Evolutionary conservation across 2,329 filamentous ascomycete species (phyloP), one percentile per base, ranked within the genome.

Genomic region (Fusarium anthophilum): DNA sequence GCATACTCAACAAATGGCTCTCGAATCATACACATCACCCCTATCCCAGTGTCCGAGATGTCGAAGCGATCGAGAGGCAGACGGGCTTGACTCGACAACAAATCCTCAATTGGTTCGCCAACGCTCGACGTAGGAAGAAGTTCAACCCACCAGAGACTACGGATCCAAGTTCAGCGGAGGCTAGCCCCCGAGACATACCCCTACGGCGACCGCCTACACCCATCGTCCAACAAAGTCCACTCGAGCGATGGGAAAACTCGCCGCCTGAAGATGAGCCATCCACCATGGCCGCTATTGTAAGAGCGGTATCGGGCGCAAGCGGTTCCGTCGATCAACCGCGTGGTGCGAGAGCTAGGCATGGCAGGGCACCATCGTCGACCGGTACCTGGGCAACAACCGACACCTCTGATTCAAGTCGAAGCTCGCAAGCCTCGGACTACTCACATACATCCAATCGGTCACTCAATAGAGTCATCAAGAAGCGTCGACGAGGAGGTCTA

Each of bases 21-120:
- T 87, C 91, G 1, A 89, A 89, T 14, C 93, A 97, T 80, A 88
- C 87, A 69, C 87, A 91, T 48, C 92, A 96, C 75, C 94, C 94
- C 0, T 97, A 97, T 79, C 94, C 94, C 12, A 94, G 89, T 18
- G 94, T 96, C 43, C 90, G 93, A 55, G 93, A 97, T 78, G 96
- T 95, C 78, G 91, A 94, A 65, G 86, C 89, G 47, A 86, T 97
- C 18, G 91, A 93, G 80, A 86, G 88, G 51, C 88, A 91, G 74
- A 97, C 94, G 0, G 93, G 94, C 5, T 86, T 97, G 24, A 94
- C 89, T 79, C 89, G 92, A 75, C 92, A 88, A 11, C 94, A 97
- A 79, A 94, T 97, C 66, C 90, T 91, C 10, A 97, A 96, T 79
- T 97, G 94, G 94, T 89, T 97, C 44, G 94, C 94, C 62, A 97